Evolutionary conservation across 495 filamentous ascomycete species (phyloP).

Genomic region (Hypomontagnella submonticulosa): DNA sequence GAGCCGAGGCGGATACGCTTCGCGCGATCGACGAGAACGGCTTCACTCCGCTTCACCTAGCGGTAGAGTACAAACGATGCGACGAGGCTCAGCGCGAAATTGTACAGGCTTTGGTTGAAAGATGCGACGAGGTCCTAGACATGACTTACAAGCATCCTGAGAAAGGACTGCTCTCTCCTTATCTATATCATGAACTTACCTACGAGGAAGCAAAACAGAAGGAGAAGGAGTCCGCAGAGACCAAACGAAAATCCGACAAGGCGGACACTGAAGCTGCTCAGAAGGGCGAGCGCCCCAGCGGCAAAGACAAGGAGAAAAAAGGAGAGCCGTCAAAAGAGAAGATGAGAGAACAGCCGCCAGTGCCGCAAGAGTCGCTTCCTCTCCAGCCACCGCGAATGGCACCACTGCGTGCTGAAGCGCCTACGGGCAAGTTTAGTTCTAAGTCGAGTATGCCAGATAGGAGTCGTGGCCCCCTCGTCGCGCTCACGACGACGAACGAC

Average conservation of each 20-base stretch:
- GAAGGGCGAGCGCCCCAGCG: neutral
- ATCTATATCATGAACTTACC: slow-evolving; percentile 32
- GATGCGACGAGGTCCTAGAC: slow-evolving; percentile 27
- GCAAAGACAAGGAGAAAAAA: slow-evolving; percentile 2
- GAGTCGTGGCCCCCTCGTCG: neutral
- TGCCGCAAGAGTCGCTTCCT: neutral
- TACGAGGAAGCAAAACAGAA: slow-evolving; percentile 6
- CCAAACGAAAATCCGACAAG: slow-evolving; percentile 4
- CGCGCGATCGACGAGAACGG: slow-evolving; percentile 39
- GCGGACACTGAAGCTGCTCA: neutral
- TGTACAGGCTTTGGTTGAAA: slow-evolving; percentile 37
- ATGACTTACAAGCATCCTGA: slow-evolving; percentile 7
- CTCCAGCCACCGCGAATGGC: neutral
- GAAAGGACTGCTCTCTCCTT: slow-evolving; percentile 35
- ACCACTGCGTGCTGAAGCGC: neutral
- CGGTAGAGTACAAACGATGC: slow-evolving; percentile 45
- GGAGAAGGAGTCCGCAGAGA: neutral
- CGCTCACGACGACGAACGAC: neutral
- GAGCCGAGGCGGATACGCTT: slow-evolving; percentile 34
- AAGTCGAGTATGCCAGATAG: neutral
- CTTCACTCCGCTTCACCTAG: slow-evolving; percentile 45
- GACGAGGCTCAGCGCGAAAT: slow-evolving; percentile 35
- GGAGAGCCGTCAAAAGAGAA: neutral
- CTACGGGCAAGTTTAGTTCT: neutral
- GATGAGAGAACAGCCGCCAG: neutral